These are phyloP conservation scores for Fusarium sp. DNA, from an alignment of 2,329 filamentous ascomycete genomes.

Conservation along the genomic window DNA sequence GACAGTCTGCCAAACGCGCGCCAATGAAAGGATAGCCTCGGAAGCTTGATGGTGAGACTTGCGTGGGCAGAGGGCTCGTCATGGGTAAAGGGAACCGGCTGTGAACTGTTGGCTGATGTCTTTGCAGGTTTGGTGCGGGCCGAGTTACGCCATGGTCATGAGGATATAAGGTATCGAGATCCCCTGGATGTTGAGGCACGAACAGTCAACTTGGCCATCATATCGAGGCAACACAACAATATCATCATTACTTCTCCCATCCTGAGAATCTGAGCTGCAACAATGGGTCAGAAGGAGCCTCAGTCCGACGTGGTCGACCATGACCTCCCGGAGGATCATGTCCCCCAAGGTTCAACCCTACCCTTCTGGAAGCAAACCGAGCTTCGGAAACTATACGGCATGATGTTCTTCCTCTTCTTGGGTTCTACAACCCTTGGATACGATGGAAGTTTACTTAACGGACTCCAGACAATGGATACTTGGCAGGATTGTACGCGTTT, in stretches of 20 bases:
- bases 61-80: neutral
- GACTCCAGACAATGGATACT: conserved; percentile 37
- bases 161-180: conserved; percentile 8
- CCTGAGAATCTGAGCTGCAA: neutral
- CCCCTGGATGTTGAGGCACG: neutral
- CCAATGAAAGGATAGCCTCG: neutral
- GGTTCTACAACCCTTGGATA: conserved; percentile 41
- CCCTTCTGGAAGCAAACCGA: conserved; percentile 42
- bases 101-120: neutral
- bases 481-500: conserved; percentile 33
- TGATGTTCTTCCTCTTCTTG: conserved; percentile 42
- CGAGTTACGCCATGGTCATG: neutral
- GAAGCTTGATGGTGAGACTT: neutral
- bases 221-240: neutral
- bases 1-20: neutral
- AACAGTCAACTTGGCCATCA: neutral
- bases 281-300: conserved; percentile 22
- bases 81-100: neutral
- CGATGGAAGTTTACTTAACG: conserved; percentile 36
- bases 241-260: neutral
- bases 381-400: conserved; percentile 37
- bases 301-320: conserved; percentile 12
- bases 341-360: conserved; percentile 24
- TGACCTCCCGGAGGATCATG: conserved; percentile 10
- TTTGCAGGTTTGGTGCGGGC: neutral